Conservation (phyloP, 192 early-diverging fungal species). For the Entophlyctis luteolus region DNA sequence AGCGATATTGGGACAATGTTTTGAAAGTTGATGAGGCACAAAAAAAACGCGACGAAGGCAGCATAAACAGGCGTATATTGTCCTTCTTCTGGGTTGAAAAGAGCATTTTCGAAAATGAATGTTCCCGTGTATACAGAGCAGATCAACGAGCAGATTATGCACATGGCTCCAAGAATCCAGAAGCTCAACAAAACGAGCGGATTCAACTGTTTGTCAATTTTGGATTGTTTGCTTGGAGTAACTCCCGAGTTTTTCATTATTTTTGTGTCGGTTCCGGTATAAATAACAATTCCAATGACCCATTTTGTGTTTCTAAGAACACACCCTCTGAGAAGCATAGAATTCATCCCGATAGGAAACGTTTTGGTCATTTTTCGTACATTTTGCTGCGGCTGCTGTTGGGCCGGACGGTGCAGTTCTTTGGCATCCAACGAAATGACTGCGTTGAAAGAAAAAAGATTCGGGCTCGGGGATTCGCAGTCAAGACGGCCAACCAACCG, state of each 20-base stretch:
- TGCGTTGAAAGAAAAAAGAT: conserved; percentile 49
- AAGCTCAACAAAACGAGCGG: conserved; percentile 68
- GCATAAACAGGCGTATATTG: conserved; percentile 29
- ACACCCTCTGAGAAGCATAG: conserved; percentile 82
- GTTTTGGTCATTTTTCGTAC: conserved; percentile 3
- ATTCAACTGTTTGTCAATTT: conserved; percentile 88
- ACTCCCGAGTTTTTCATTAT: conserved; percentile 92
- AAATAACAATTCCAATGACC: conserved; percentile 80
- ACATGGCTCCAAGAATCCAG: conserved; percentile 51
- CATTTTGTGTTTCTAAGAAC: conserved; percentile 88
- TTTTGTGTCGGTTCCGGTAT: conserved; percentile 92
- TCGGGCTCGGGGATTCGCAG: conserved; percentile 44
- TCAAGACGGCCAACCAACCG: conserved; percentile 39
- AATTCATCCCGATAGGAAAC: conserved; percentile 63
- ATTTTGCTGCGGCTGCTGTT: not conserved
- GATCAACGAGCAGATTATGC: conserved; percentile 44
- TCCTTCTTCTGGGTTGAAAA: conserved; percentile 32
- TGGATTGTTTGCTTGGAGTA: conserved; percentile 87
- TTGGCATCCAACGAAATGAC: conserved; percentile 24
- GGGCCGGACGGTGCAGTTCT: not conserved
- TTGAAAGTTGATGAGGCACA: conserved; percentile 89
- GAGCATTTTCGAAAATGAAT: conserved; percentile 38
- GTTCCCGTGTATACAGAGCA: conserved; percentile 42
- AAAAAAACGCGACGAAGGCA: conserved; percentile 46
- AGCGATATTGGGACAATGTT: conserved; percentile 95